phyloP scores from a whole-genome alignment of 495 filamentous ascomycete species.

The Penicillium argentinense region DNA sequence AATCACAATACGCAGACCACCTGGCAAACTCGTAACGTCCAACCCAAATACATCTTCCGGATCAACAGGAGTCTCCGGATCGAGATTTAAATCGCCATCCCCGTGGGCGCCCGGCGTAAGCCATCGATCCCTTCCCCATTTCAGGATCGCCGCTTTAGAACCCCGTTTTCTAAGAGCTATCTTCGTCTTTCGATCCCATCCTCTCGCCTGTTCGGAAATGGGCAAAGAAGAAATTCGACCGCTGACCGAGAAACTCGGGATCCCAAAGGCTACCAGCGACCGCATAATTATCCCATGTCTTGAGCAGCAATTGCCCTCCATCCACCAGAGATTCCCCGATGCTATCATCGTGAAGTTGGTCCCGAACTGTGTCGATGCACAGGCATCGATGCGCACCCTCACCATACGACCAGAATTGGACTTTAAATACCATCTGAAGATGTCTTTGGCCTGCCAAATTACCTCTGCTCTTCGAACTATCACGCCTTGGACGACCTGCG shows the following conservation, averaged over 20 bases:
- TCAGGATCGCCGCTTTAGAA: no score
- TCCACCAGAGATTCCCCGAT: slow-evolving; percentile 13
- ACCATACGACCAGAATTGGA: slow-evolving; percentile 13
- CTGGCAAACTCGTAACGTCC: no score
- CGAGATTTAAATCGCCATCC: no score
- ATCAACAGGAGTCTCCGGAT: no score
- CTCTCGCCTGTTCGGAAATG: no score
- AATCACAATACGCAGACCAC: no score
- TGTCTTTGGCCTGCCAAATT: slow-evolving; percentile 22
- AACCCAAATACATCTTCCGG: no score
- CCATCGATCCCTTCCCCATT: no score
- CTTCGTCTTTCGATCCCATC: no score
- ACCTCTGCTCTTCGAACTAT: slow-evolving; percentile 24
- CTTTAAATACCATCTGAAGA: slow-evolving; percentile 22
- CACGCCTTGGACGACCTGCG: slow-evolving; percentile 18
- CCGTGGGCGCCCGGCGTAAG: no score
- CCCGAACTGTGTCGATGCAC: slow-evolving; percentile 15
- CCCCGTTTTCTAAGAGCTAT: no score
- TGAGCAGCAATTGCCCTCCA: slow-evolving; percentile 14
- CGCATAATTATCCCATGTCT: slow-evolving; percentile 19
- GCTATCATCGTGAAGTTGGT: slow-evolving; percentile 10
- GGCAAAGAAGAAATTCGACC: slow-evolving; percentile 9
- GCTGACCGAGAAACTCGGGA: slow-evolving; percentile 6
- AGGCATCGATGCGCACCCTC: slow-evolving; percentile 22
- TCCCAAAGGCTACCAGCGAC: slow-evolving; percentile 2